Evolutionary conservation across 1,139 yeast species (phyloP).

Genomic region (Candida sanyaensis): DNA sequence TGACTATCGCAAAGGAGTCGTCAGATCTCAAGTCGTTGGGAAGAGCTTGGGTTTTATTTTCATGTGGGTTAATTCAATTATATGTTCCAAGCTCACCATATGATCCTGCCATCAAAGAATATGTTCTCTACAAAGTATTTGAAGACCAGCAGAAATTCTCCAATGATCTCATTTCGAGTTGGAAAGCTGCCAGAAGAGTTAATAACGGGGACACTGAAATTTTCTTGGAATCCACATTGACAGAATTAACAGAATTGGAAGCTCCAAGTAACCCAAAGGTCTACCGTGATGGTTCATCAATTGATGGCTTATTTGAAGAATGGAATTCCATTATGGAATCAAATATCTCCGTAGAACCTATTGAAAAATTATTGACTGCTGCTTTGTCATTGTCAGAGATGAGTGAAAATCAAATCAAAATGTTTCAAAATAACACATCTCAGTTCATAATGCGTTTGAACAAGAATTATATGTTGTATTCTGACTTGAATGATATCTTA

Average conservation of each 20-base stretch:
- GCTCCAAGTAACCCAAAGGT: conserved; percentile 60
- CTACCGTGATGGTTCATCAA: conserved; percentile 52
- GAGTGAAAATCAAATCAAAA: conserved; percentile 42
- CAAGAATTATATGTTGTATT: conserved; percentile 54
- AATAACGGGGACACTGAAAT: conserved; percentile 57
- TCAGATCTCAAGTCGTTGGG: conserved; percentile 46
- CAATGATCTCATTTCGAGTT: conserved; percentile 37
- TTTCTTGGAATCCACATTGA: conserved; percentile 38
- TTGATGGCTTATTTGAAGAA: conserved; percentile 72
- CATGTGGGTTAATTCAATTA: conserved; percentile 66
- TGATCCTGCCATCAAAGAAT: conserved; percentile 93
- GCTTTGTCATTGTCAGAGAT: conserved; percentile 30
- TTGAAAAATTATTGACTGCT: conserved; percentile 38
- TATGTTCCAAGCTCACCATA: conserved; percentile 81
- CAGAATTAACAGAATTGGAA: conserved; percentile 10
- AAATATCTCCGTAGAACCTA: conserved; percentile 50
- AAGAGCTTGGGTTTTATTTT: conserved; percentile 65
- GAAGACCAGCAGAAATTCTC: conserved; percentile 29
- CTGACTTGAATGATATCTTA: conserved; percentile 79
- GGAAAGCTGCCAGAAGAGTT: conserved; percentile 50
- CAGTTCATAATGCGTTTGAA: conserved; percentile 64
- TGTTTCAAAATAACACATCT: conserved; percentile 73
- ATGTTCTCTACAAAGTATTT: conserved; percentile 56
- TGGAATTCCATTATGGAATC: conserved; percentile 77
- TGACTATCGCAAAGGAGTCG: conserved; percentile 3